Conservation (phyloP, 2,329 filamentous ascomycete species). For the Paraphoma sp. region DNA sequence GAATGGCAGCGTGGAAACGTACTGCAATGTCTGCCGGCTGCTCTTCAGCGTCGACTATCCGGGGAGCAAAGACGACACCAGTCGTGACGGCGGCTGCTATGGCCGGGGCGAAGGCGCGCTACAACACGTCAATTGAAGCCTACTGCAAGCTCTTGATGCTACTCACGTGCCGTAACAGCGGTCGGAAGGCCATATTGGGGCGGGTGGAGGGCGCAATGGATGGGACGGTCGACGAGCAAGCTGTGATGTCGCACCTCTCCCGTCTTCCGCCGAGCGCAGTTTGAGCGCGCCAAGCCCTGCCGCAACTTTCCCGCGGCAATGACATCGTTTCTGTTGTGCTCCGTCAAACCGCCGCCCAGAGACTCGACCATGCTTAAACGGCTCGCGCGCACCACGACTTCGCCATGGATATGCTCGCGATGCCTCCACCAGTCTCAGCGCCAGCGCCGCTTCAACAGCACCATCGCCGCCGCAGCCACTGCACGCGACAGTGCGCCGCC, state of each 20-base stretch:
- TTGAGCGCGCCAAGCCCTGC: slow-evolving; percentile 4
- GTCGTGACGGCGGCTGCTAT: slow-evolving; percentile 52
- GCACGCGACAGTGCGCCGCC: slow-evolving; percentile 32
- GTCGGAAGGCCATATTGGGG: slow-evolving; percentile 60
- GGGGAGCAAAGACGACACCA: slow-evolving; percentile 56
- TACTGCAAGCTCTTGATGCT: background rate
- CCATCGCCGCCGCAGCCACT: slow-evolving; percentile 49
- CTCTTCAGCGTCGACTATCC: slow-evolving; percentile 58
- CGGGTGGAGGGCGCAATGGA: slow-evolving; percentile 42
- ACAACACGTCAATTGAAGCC: slow-evolving; percentile 15
- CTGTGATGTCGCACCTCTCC: slow-evolving; percentile 32
- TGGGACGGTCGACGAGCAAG: slow-evolving; percentile 20
- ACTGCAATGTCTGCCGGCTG: slow-evolving; percentile 27
- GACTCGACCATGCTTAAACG: slow-evolving; percentile 50
- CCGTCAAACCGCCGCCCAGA: slow-evolving; percentile 10
- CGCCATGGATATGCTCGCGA: slow-evolving; percentile 67
- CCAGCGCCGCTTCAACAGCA: slow-evolving; percentile 48
- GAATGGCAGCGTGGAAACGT: slow-evolving; percentile 6
- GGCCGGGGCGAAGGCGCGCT: slow-evolving; percentile 59
- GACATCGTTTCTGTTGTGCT: slow-evolving; percentile 16
- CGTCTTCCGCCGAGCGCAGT: slow-evolving; percentile 14
- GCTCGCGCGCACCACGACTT: slow-evolving; percentile 29
- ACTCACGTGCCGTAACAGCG: slow-evolving; percentile 60
- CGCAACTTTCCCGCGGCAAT: slow-evolving; percentile 21
- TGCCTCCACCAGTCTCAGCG: slow-evolving; percentile 56